Base-by-base conservation (phyloP, 768 basidiomycete species). In the Russula dissimulans region DNA sequence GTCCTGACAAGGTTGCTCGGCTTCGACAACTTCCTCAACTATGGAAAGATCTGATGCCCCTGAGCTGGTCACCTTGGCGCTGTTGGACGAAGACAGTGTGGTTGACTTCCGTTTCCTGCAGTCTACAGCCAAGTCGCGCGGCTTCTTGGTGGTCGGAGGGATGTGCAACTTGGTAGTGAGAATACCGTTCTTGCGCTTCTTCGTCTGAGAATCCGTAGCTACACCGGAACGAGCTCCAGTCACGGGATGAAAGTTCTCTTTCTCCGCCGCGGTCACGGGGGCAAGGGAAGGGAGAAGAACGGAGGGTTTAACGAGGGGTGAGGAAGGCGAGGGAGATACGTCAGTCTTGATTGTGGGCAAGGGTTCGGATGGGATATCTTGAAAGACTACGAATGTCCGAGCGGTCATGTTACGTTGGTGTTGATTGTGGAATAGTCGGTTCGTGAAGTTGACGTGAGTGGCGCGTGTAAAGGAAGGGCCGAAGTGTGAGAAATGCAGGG, bases 241-340 rank as follows among this genome's bases (percentile, higher is more conserved):
- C 66, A 85, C 63, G 47, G 89, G 89, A 70, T 90, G 79, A 46
- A 84, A 75, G 69, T 91, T 91, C 73, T 91, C 89, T 77, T 91
- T 91, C 75, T 89, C 86, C 43, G 57, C 49, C 15, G 49, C 47
- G 38, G 70, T 67, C 34, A 65, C 51, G 17, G 68, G 67, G 41
- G 67, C 55, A 62, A n/a, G 64, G 42, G 71, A 73, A 56, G 38
- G 39, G 15, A 45, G 59, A 62, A 56, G 60, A 61, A 58, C 57
- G 57, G 74, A 73, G 57, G 71, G 71, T 48, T 54, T 36, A 48
- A 54, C n/a, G 17, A 72, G 67, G 51, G 57, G 57, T 53, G 73
- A 70, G 12, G 54, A 71, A 61, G 60, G 68, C 60, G 41, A 70
- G 63, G 61, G 67, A 61, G 59, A 60, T 66, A 46, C 60, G 53